Evolutionary conservation across 345 rosid species (phyloP).

Genomic region (Cardamine chenopodiifolia): DNA sequence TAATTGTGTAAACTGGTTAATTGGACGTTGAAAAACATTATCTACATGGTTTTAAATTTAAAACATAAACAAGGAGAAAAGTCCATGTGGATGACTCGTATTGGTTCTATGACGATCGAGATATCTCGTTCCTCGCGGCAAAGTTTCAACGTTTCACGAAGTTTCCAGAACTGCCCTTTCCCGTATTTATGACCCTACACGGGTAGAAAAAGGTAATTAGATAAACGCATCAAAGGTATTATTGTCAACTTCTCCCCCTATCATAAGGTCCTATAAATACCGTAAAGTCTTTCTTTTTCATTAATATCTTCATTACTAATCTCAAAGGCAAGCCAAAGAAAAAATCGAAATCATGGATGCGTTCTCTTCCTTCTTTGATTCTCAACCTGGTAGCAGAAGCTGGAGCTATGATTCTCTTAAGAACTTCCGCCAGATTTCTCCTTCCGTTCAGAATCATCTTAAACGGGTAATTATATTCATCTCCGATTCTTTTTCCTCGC

Average conservation of each 20-base stretch:
- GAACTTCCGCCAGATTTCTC: conserved; percentile 74
- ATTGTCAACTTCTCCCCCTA: neutral
- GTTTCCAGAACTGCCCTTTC: conserved; percentile 36
- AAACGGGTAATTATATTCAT: conserved; percentile 57
- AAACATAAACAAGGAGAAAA: neutral
- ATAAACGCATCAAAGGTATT: neutral
- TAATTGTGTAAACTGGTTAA: too few species aligned
- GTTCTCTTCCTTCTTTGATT: conserved; percentile 76
- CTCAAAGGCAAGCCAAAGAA: neutral
- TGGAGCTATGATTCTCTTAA: conserved; percentile 71
- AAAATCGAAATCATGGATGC: conserved; percentile 54
- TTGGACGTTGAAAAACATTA: too few species aligned
- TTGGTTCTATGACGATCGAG: conserved; percentile 24
- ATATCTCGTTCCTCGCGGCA: conserved; percentile 32
- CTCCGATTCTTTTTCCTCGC: neutral
- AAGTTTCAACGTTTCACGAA: conserved; percentile 20
- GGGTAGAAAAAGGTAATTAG: neutral
- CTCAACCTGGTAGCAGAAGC: conserved; percentile 55
- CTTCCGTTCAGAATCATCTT: conserved; percentile 79
- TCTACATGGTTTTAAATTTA: neutral
- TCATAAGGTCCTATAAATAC: conserved; percentile 2
- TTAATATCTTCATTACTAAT: neutral
- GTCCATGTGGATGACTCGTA: neutral
- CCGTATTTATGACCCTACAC: neutral
- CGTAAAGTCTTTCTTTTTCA: neutral